Evolutionary conservation across 2,329 filamentous ascomycete genomes (phyloP), one percentile per base, ranked within the genome.

Genomic region (Xylaria sp.): DNA sequence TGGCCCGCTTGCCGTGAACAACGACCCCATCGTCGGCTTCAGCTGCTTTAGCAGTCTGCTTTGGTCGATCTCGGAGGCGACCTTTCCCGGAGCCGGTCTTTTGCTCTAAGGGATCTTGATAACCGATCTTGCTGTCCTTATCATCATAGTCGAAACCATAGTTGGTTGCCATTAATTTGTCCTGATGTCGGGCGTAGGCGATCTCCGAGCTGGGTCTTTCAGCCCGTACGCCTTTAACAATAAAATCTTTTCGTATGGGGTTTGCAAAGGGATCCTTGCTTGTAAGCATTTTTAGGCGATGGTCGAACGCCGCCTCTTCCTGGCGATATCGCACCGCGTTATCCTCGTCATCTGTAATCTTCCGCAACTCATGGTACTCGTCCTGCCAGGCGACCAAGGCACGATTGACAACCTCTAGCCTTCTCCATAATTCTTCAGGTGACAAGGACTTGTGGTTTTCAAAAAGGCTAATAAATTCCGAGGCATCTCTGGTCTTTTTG

Each of bases 71-170:
- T 60, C 87, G 85, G 42, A 89, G 80, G 36, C 87, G 83, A 4
- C 84, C 83, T 57, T 87, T 87, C 71, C 84, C 83, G 66, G 84
- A 80, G 31, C 87, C 87, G 49, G 92, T 79, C 44, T 83, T 80
- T 72, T 90, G 87, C 10, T 82, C 83, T 42, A 86, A 80, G 0
- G 87, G 87, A 67, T 90, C 87, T 74, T 91, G 89, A 42, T 82
- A 81, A 23, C 88, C 87, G 67, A 89, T 82, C 77, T 87, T 87
- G 68, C 83, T 84, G 2, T 85, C 83, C 60, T 88, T 85, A 10
- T 85, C 82, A 72, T 90, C 88, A 71, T 89, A 88, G 68, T 89
- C 86, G 72, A 90, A 89, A 17, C 86, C 85, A 73, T 90, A 90
- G 1, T 84, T 82, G 68, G 86, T 82, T 7, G 88, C 87, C 83